Percentiles rank a stretch among this genome's conserved stretches.
Conservation (phyloP, 805 yeast species). For the Metschnikowia cerradonensis region DNA sequence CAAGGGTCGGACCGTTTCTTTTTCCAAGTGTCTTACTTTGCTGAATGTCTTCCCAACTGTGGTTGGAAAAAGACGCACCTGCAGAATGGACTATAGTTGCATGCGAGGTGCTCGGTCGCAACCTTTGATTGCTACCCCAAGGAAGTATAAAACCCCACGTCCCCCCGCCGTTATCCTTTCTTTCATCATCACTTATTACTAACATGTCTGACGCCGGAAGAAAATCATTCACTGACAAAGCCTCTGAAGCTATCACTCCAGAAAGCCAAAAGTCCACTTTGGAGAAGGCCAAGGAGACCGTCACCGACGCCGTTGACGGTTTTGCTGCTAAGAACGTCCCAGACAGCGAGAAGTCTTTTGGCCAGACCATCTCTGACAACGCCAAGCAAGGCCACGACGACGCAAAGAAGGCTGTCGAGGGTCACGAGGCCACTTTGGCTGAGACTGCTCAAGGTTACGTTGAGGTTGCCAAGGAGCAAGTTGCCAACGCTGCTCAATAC, state of each 20-base stretch:
- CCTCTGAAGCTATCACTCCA: slow-evolving; percentile 64
- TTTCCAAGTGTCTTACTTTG: background rate
- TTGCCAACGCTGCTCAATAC: slow-evolving; percentile 54
- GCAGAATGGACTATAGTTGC: slow-evolving; percentile 2
- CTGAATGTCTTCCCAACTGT: background rate
- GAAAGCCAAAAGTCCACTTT: slow-evolving; percentile 60
- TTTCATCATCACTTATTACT: background rate
- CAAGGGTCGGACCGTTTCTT: background rate
- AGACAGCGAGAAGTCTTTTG: slow-evolving; percentile 60
- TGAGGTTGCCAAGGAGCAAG: slow-evolving; percentile 53
- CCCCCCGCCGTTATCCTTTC: background rate
- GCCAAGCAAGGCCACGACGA: slow-evolving; percentile 53
- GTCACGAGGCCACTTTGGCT: slow-evolving; percentile 26
- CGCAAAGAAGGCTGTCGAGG: slow-evolving; percentile 33
- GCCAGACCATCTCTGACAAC: slow-evolving; percentile 67
- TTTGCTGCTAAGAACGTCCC: slow-evolving; percentile 58
- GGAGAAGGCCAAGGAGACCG: slow-evolving; percentile 68
- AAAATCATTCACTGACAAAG: slow-evolving; percentile 70
- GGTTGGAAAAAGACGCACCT: background rate
- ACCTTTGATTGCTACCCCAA: slow-evolving; percentile 4
- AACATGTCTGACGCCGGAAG: slow-evolving; percentile 54
- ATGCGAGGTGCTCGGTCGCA: slow-evolving; percentile 1
- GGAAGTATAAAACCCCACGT: slow-evolving; percentile 5
- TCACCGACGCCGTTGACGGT: slow-evolving; percentile 65
- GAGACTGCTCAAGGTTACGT: slow-evolving; percentile 46